Evolutionary conservation across 768 basidiomycete genomes (phyloP).

Genomic region (Rhodocollybia butyracea): DNA sequence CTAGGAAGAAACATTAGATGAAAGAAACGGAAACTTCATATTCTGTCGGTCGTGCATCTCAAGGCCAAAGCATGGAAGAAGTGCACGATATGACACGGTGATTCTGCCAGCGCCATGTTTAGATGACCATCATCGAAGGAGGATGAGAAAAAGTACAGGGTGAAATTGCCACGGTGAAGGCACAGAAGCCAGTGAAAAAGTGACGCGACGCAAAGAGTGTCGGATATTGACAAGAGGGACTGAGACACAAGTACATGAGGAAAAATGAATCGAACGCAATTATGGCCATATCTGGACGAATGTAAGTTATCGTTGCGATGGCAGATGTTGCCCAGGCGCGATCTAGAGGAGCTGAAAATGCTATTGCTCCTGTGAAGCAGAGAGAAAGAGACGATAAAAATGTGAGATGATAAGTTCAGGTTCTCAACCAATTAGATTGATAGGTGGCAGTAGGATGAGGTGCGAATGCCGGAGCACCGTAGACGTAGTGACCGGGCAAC

Average conservation of each 20-base stretch:
- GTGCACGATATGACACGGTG: background rate
- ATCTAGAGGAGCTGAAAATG: conserved; percentile 16
- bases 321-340: conserved; percentile 15
- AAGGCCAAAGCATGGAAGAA: background rate
- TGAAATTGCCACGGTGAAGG: background rate
- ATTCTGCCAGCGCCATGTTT: too few relatives aligned
- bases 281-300: conserved; percentile 11
- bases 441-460: conserved; percentile 40
- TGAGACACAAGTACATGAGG: conserved; percentile 24
- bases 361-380: conserved; percentile 25
- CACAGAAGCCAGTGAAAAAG: conserved; percentile 4
- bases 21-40: background rate
- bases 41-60: background rate
- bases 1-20: background rate
- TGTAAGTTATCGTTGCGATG: conserved; percentile 19
- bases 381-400: conserved; percentile 15
- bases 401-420: conserved; percentile 30
- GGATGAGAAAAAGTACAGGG: background rate
- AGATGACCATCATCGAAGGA: background rate
- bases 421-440: conserved; percentile 49
- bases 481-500: conserved; percentile 36
- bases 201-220: too few relatives aligned
- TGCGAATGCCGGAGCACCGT: conserved; percentile 39
- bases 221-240: conserved; percentile 32
- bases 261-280: conserved; percentile 23